These are phyloP conservation scores for Ophiostoma quercus DNA, from an alignment of 2,329 filamentous ascomycete species.

Conservation along the genomic window DNA sequence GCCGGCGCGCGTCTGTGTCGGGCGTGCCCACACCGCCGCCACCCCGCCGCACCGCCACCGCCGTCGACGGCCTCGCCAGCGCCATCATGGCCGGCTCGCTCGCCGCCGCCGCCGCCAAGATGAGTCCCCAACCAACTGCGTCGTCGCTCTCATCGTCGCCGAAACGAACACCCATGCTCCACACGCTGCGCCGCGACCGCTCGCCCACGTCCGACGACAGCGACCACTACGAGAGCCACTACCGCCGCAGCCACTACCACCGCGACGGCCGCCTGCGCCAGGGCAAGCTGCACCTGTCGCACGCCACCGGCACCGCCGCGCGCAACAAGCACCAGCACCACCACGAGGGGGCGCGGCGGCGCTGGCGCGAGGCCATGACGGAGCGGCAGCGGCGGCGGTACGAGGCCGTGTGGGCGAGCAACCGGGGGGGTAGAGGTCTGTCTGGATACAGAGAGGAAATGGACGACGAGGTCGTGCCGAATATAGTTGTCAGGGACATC, in stretches of 20 bases:
- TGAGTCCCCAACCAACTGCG: constrained; percentile 27
- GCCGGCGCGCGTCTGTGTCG: background rate
- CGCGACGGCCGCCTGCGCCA: constrained; percentile 39
- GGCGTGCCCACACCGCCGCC: background rate
- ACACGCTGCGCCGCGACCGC: constrained; percentile 58
- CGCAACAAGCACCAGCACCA: constrained; percentile 76
- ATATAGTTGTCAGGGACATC: constrained; percentile 67
- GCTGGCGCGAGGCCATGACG: constrained; percentile 72
- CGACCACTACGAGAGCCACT: constrained; percentile 28
- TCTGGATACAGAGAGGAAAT: background rate
- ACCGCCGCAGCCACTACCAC: constrained; percentile 28
- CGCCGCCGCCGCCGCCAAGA: constrained; percentile 48
- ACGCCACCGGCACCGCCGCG: constrained; percentile 33
- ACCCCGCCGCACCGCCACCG: constrained; percentile 28
- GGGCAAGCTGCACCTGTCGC: constrained; percentile 30
- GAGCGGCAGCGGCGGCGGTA: constrained; percentile 71
- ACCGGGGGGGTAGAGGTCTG: constrained; percentile 48
- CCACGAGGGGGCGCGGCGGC: constrained; percentile 67
- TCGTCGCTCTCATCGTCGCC: constrained; percentile 31
- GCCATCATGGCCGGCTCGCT: constrained; percentile 72
- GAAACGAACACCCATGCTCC: constrained; percentile 42
- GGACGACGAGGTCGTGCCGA: constrained; percentile 52
- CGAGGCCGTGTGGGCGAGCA: constrained; percentile 80
- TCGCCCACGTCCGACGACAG: constrained; percentile 41
- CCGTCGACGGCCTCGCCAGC: constrained; percentile 61